These are phyloP conservation scores for Rhizopus delemar DNA, from an alignment of 371 early-diverging fungal species.

Conservation along the genomic window DNA sequence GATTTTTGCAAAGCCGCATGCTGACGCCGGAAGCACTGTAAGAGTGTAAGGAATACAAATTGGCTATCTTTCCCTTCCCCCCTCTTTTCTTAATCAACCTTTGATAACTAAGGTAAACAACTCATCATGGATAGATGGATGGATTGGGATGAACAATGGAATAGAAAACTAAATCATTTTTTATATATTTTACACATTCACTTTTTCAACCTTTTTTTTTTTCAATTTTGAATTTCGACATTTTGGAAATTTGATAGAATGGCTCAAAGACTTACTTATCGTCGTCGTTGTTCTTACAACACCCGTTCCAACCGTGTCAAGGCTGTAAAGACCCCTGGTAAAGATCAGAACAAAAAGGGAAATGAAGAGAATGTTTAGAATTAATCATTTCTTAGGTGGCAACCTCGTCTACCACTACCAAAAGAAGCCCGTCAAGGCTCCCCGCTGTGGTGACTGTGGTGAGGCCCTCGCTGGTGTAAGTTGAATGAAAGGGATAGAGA, in stretches of 20 bases:
- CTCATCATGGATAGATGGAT: slow-evolving; percentile 8
- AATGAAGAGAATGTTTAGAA: background rate
- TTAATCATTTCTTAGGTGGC: slow-evolving; percentile 66
- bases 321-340: slow-evolving; percentile 96
- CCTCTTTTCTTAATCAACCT: background rate
- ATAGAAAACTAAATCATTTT: slow-evolving; percentile 1
- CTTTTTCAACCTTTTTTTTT: slow-evolving; percentile 3
- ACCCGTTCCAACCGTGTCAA: slow-evolving; percentile 96
- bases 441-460: slow-evolving; percentile 98
- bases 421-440: slow-evolving; percentile 90
- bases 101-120: background rate
- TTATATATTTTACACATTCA: background rate
- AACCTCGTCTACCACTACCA: slow-evolving; percentile 89
- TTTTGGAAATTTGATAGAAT: slow-evolving; percentile 38
- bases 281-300: slow-evolving; percentile 98
- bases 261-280: slow-evolving; percentile 96
- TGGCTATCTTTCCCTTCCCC: background rate
- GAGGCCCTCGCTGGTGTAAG: slow-evolving; percentile 85
- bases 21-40: too few species aligned
- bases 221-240: slow-evolving; percentile 1
- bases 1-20: too few species aligned
- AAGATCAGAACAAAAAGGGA: slow-evolving; percentile 9
- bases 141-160: background rate
- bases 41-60: background rate
- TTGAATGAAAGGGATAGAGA: slow-evolving; percentile 15